Percentiles rank a stretch among this genome's conserved stretches.
Conservation (phyloP, 805 yeast species). For the Myxozyma mucilagina region DNA sequence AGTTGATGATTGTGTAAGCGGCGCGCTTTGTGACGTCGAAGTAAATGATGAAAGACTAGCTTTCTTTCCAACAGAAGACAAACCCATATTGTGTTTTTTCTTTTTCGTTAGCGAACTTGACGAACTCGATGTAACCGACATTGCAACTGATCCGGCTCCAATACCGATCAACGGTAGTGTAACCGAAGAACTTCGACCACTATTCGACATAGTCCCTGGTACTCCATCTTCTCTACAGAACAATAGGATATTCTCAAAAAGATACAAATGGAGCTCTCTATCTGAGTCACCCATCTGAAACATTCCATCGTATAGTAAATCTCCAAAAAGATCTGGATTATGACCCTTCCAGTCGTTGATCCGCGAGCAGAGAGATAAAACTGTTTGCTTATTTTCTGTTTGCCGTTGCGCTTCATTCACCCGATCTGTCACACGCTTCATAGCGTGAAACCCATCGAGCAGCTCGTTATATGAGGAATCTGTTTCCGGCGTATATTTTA, state of each 20-base stretch:
- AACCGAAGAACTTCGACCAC: background rate
- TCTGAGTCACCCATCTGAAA: conserved; percentile 60
- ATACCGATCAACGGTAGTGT: background rate
- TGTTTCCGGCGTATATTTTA: conserved; percentile 59
- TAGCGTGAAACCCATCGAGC: conserved; percentile 64
- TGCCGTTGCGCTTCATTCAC: conserved; percentile 93
- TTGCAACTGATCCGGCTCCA: background rate
- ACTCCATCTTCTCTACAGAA: conserved; percentile 59
- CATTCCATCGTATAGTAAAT: conserved; percentile 59
- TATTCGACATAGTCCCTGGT: background rate
- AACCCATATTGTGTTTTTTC: conserved; percentile 47
- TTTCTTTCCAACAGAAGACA: conserved; percentile 51
- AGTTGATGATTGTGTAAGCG: background rate
- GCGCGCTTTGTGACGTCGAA: background rate
- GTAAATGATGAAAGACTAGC: conserved; percentile 22
- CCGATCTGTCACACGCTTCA: conserved; percentile 79
- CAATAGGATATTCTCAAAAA: conserved; percentile 71
- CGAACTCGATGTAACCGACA: background rate
- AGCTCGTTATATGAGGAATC: conserved; percentile 67
- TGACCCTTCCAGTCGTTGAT: conserved; percentile 94
- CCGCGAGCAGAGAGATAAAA: conserved; percentile 67
- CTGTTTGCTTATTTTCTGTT: conserved; percentile 76
- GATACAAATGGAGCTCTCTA: conserved; percentile 83
- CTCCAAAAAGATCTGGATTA: conserved; percentile 77
- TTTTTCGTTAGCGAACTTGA: conserved; percentile 41